These are phyloP conservation scores for Claviceps quebecensis DNA, from an alignment of 2,329 filamentous ascomycete genomes.

Conservation along the genomic window DNA sequence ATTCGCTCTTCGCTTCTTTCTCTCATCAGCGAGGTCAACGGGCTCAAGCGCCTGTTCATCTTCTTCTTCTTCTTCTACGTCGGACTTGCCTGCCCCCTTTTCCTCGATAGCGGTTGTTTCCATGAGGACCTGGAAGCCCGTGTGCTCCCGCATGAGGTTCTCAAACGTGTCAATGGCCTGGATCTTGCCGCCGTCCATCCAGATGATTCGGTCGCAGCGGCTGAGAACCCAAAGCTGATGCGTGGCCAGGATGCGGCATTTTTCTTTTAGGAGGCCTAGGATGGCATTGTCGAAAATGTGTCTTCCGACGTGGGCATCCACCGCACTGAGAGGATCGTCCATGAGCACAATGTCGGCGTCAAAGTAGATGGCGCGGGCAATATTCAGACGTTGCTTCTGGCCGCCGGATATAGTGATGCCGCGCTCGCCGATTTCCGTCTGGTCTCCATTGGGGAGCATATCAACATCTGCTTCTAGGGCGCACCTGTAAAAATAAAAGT, in stretches of 20 bases:
- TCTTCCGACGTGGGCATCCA: conserved; percentile 55
- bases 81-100: conserved; percentile 32
- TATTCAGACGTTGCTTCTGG: conserved; percentile 90
- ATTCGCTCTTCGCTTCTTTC: conserved; percentile 35
- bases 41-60: conserved; percentile 32
- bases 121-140: conserved; percentile 73
- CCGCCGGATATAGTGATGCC: conserved; percentile 93
- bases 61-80: conserved; percentile 19
- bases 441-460: conserved; percentile 80
- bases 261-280: conserved; percentile 72
- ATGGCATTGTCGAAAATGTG: conserved; percentile 92
- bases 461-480: conserved; percentile 75
- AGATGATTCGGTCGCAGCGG: conserved; percentile 81
- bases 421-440: conserved; percentile 87
- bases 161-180: conserved; percentile 80
- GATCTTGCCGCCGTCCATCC: conserved; percentile 79
- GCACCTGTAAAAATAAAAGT: conserved; percentile 34
- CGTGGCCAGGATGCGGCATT: conserved; percentile 82
- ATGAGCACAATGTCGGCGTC: conserved; percentile 53
- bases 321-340: conserved; percentile 56
- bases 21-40: conserved; percentile 15
- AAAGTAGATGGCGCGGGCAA: conserved; percentile 68
- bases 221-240: conserved; percentile 89
- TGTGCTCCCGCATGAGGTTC: conserved; percentile 67
- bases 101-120: conserved; percentile 65